Base-by-base conservation (phyloP, 2,329 filamentous ascomycete genomes). In the Chaetomiaceae sp. region DNA sequence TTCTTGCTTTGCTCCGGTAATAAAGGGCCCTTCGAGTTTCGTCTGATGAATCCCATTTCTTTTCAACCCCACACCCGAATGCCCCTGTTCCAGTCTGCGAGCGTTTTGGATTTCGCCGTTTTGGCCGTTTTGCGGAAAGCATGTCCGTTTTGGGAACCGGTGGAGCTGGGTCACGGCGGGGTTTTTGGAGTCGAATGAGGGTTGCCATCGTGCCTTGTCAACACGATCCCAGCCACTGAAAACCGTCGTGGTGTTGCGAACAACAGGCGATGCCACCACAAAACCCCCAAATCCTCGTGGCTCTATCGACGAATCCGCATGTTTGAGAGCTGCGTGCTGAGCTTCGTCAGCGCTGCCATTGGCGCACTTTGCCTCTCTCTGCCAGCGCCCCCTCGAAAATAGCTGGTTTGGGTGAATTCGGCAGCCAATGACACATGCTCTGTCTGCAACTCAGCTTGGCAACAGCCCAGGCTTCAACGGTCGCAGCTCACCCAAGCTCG, bases 141-240 rank as follows among this genome's bases (percentile, higher is more conserved):
- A 39, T 12, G 14, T 6, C 39, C 19, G 51, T 54, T 50, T 31
- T 48, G 19, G n/a, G 25, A 12, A 5, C 21, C 34, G 44, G 30
- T 44, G 44, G 16, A 19, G 34, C 31, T 33, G 10, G 30, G 5
- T 13, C 41, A n/a, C n/a, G n/a, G n/a, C n/a, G n/a, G n/a, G 38
- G 21, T 19, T 34, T 12, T 25, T 39, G 25, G 6, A 25, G 57
- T 56, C 57, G 52, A 60, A 61, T 56, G 50, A 53, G 57, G 45
- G n/a, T 48, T 51, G 31, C 38, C 33, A 30, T 14, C 16, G 31
- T 45, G 38, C 43, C 42, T 45, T 16, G 16, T 42, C 25, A 31
- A 31, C 8, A 30, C 20, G 20, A 40, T 27, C 12, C 52, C 41
- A 55, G 45, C 51, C 49, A 54, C 44, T 50, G 33, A 45, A 19